Evolutionary conservation across 2,329 filamentous ascomycete species (phyloP), one percentile per base, ranked within the genome.

Genomic region (Lachnellula hyalina): DNA sequence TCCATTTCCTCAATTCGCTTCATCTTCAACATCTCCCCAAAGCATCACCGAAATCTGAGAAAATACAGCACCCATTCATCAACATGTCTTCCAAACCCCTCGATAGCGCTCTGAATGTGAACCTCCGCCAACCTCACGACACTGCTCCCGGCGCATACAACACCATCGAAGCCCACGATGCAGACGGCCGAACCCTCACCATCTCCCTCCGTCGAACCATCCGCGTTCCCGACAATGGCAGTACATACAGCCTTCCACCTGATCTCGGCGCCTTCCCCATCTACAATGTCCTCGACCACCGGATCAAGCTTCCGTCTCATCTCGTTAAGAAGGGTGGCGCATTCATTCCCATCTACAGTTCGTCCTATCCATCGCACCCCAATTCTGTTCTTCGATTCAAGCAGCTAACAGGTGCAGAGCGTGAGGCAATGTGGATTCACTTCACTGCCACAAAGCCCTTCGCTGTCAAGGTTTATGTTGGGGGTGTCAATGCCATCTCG

Each of bases 321-420:
- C 71, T 78, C 61, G 62, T 57, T 0, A 59, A 55, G 1, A 76
- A 76, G 55, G 73, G 73, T 3, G 76, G 77, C 1, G 47, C 76
- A 0, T 75, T 79, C 59, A 65, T 79, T 5, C 72, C 75, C 0
- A 78, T 80, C 69, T 72, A 77, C 59, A 47, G 57, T 58, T 36
- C 40, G 58, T 32, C 7, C 12, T 12, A n/a, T n/a, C n/a, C n/a
- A n/a, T 28, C 28, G 6, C 8, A 28, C 9, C 8, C 28, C 8
- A 4, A 65, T 79, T 5, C 72, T 75, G 0, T 77, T 80, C 69
- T 72, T 77, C 59, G 47, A 53, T 58, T 36, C 40, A 53, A 21
- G 4, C 12, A 11, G 17, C 23, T 47, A 4, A 34, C 34, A 28
- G 1, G 19, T n/a, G 12, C 21, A 63, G 66, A 74, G 54, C 67